A percentile compares a stretch with the other conserved stretches of the same genome.
Conservation (phyloP, 1,139 yeast species). For the Petasospora rhodanensis region DNA sequence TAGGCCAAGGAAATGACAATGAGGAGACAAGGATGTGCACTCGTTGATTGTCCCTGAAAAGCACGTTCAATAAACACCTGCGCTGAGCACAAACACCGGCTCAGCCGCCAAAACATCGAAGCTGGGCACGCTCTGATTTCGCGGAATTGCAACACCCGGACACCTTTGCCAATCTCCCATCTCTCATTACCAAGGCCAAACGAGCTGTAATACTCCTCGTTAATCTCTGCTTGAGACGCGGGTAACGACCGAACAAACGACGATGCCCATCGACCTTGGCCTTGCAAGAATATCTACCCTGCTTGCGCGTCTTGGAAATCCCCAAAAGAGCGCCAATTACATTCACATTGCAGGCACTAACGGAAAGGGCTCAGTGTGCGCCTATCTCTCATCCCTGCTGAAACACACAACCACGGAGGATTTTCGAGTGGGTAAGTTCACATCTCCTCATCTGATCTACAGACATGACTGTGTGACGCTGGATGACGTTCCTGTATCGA, state of each 20-base stretch:
- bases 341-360: slow-evolving; percentile 92
- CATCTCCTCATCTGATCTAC: slow-evolving; percentile 77
- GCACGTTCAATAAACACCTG: too few relatives aligned
- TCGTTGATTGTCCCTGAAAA: too few relatives aligned
- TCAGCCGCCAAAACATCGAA: too few relatives aligned
- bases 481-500: slow-evolving; percentile 52
- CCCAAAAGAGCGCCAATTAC: slow-evolving; percentile 58
- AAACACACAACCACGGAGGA: slow-evolving; percentile 33
- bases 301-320: slow-evolving; percentile 60
- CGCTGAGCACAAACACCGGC: too few relatives aligned
- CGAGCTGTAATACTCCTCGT: too few relatives aligned
- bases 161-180: too few relatives aligned
- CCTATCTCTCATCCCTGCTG: slow-evolving; percentile 66
- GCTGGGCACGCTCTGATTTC: too few relatives aligned
- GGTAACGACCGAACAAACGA: too few relatives aligned
- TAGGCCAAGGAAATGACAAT: too few relatives aligned
- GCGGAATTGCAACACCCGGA: background rate
- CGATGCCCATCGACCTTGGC: slow-evolving; percentile 57
- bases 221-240: too few relatives aligned
- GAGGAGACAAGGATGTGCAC: too few relatives aligned
- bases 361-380: slow-evolving; percentile 89
- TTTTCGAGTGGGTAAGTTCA: slow-evolving; percentile 67
- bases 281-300: slow-evolving; percentile 55
- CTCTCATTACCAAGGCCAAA: too few relatives aligned
- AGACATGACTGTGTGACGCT: slow-evolving; percentile 74